Conservation (phyloP, 1,284 basidiomycete species). For the Somion occarium region DNA sequence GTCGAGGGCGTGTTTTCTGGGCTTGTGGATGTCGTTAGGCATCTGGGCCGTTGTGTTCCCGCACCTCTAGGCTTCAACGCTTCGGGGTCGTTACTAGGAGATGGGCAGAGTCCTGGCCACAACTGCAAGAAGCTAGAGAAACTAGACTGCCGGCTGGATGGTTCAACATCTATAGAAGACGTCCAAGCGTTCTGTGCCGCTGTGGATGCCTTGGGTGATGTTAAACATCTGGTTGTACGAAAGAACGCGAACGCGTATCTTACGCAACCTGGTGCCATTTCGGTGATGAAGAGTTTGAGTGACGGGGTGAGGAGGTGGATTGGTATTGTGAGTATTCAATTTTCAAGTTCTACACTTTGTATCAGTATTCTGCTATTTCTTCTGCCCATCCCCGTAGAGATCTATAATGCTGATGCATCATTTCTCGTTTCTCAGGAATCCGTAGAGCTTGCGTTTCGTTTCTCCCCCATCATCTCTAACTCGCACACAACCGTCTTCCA, state of each 20-base stretch:
- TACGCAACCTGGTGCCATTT: not conserved
- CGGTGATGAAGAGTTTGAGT: not conserved
- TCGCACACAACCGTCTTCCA: too few species aligned
- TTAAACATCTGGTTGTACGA: conserved; percentile 1
- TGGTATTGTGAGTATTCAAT: not conserved
- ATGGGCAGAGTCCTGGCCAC: too few species aligned
- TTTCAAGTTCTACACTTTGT: not conserved
- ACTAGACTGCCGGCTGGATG: not conserved
- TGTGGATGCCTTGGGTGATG: not conserved
- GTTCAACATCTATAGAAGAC: not conserved
- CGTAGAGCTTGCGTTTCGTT: conserved; percentile 3
- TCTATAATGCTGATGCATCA: too few species aligned
- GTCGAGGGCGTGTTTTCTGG: not conserved
- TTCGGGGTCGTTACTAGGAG: too few species aligned
- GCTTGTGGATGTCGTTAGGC: not conserved
- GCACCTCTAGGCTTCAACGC: too few species aligned
- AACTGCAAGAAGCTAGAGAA: too few species aligned
- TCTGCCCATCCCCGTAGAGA: too few species aligned
- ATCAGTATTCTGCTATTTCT: not conserved
- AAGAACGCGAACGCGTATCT: conserved; percentile 2
- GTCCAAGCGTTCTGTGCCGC: conserved; percentile 4
- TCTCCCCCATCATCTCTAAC: not conserved
- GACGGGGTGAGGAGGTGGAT: not conserved
- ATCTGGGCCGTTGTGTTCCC: too few species aligned
- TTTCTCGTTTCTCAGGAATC: conserved; percentile 1